Conservation (phyloP, 2,329 filamentous ascomycete genomes). For the Ophiosphaerella herpotricha region DNA sequence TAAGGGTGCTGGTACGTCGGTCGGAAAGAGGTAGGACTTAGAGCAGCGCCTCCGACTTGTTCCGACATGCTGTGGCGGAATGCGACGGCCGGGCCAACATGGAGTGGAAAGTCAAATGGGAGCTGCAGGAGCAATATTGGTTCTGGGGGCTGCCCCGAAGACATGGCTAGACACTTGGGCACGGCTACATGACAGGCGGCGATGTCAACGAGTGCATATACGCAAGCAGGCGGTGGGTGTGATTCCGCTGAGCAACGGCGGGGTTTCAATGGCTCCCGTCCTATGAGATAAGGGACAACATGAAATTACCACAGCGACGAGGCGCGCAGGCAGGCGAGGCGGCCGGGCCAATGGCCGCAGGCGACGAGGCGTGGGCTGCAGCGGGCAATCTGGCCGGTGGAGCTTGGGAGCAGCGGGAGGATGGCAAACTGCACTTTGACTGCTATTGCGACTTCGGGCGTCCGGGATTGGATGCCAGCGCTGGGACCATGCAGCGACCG, state of each 20-base stretch:
- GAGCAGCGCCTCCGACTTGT: conserved; percentile 29
- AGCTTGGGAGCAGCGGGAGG: conserved; percentile 34
- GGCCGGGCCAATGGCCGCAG: conserved; percentile 33
- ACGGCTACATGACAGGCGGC: conserved; percentile 4
- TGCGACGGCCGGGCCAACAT: conserved; percentile 3
- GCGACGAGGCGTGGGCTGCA: conserved; percentile 35
- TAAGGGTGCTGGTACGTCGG: conserved; percentile 12
- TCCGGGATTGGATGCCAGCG: conserved; percentile 26
- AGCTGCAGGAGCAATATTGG: background rate
- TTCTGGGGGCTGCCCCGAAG: background rate
- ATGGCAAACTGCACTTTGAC: conserved; percentile 28
- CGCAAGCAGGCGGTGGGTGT: background rate
- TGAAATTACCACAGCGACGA: conserved; percentile 45
- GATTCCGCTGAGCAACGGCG: conserved; percentile 30
- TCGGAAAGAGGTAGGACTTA: conserved; percentile 21
- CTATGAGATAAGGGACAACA: conserved; percentile 41
- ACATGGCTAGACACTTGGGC: background rate
- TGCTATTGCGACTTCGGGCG: conserved; percentile 38
- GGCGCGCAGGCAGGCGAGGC: conserved; percentile 18
- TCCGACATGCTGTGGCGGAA: conserved; percentile 31
- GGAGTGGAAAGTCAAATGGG: conserved; percentile 1
- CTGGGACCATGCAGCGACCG: conserved; percentile 28
- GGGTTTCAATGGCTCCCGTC: conserved; percentile 31
- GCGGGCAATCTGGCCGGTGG: conserved; percentile 38
- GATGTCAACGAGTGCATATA: conserved; percentile 27